These are phyloP conservation scores for Fomitopsis palustris DNA, from an alignment of 1,284 basidiomycete species.

Conservation along the genomic window DNA sequence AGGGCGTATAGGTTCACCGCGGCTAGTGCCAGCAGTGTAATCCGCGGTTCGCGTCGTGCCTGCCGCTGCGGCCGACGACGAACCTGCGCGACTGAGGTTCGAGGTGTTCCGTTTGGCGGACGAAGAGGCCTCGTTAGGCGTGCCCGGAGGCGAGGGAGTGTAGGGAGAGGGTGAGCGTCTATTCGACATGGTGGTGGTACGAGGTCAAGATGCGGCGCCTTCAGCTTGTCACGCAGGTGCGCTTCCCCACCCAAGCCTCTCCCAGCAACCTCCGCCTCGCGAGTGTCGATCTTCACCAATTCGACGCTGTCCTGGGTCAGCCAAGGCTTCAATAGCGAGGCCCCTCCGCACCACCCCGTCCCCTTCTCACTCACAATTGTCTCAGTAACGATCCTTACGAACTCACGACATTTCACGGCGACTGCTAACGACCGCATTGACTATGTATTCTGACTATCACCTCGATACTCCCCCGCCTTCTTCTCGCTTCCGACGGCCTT, in stretches of 20 bases:
- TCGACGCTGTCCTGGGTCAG: neutral
- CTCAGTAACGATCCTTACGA: neutral
- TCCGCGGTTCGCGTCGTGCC: no score
- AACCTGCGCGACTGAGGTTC: no score
- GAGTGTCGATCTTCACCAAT: neutral
- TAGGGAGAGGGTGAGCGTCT: no score
- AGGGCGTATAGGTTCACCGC: no score
- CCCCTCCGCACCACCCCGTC: neutral
- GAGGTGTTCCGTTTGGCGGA: no score
- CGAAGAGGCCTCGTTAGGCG: no score
- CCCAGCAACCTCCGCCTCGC: neutral
- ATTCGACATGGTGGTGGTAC: no score
- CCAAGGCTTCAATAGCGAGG: neutral
- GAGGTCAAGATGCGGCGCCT: no score
- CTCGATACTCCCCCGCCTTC: conserved; percentile 52
- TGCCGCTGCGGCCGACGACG: no score
- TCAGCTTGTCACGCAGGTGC: neutral
- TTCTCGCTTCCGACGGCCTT: conserved; percentile 50
- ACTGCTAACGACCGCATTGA: conserved; percentile 22
- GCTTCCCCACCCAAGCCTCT: neutral
- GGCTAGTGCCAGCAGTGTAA: no score
- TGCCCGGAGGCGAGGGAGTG: no score
- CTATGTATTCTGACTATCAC: conserved; percentile 35
- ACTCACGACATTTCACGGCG: neutral
- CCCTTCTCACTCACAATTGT: no score